A percentile compares a stretch with the other conserved stretches of the same genome.
These are phyloP conservation scores for Physcomitrium patens DNA, from an alignment of 225 moss, liverwort and hornwort species.

Conservation along the genomic window DNA sequence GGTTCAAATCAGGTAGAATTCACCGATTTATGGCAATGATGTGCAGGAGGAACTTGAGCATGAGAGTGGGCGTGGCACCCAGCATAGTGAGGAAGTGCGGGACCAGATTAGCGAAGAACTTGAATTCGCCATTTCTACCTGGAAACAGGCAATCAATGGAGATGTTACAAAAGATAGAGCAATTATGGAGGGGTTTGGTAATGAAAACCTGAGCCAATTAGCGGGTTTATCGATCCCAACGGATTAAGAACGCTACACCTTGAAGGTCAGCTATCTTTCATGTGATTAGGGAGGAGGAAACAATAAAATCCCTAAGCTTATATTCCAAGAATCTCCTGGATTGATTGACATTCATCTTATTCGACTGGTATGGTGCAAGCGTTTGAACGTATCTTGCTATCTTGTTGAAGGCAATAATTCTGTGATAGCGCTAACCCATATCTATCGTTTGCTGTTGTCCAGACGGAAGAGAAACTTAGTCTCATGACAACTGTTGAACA, in stretches of 20 bases:
- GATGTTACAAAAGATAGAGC: constrained; percentile 76
- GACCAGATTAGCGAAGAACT: too few relatives aligned
- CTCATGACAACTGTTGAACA: constrained; percentile 57
- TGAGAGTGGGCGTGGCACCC: too few relatives aligned
- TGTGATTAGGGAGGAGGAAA: constrained; percentile 9
- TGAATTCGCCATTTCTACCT: constrained; percentile 73
- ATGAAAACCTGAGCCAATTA: constrained; percentile 37
- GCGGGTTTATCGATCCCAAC: constrained; percentile 20
- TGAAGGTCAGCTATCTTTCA: constrained; percentile 36
- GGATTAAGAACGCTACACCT: constrained; percentile 46
- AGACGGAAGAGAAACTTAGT: constrained; percentile 73
- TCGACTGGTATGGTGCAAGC: neutral
- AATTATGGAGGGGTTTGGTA: constrained; percentile 37
- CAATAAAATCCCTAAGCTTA: neutral
- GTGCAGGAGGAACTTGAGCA: too few relatives aligned
- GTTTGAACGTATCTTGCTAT: constrained; percentile 2
- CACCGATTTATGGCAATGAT: too few relatives aligned
- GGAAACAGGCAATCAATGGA: constrained; percentile 80
- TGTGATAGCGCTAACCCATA: neutral
- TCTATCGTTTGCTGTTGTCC: constrained; percentile 1
- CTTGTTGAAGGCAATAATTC: constrained; percentile 21
- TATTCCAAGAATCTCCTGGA: neutral
- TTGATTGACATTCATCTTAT: constrained; percentile 1
- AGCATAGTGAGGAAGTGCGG: too few relatives aligned
- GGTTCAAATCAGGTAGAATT: too few relatives aligned